phyloP scores from a whole-genome alignment of 352 stramenopile genomes.

The Phytophthora chlamydospora region DNA sequence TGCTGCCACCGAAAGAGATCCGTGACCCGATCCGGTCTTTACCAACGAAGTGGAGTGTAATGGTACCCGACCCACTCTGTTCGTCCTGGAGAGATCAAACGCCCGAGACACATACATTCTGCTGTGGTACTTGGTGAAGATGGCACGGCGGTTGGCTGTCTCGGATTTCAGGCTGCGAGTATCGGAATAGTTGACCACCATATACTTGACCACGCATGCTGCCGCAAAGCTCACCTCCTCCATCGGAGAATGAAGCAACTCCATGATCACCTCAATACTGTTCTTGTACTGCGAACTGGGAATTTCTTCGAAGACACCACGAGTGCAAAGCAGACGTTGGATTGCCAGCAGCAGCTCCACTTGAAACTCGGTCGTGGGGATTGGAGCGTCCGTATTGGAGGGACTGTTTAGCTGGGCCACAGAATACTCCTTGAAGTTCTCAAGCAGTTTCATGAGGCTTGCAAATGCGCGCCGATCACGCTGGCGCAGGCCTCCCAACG shows the following conservation, averaged over 20 bases:
- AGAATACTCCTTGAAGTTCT: constrained; percentile 87
- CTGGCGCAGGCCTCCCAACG: constrained; percentile 71
- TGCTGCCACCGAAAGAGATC: constrained; percentile 26
- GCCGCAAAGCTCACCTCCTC: constrained; percentile 88
- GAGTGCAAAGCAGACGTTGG: constrained; percentile 82
- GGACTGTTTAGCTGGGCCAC: constrained; percentile 83
- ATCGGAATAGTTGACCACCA: constrained; percentile 92
- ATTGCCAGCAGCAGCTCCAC: constrained; percentile 80
- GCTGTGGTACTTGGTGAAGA: constrained; percentile 87
- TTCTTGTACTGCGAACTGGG: constrained; percentile 88
- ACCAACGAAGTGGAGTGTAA: constrained; percentile 35
- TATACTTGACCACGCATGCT: constrained; percentile 86
- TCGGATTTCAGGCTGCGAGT: constrained; percentile 87
- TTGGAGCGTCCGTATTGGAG: constrained; percentile 80
- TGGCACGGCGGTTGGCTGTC: constrained; percentile 78
- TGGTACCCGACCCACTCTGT: constrained; percentile 61
- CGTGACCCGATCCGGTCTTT: constrained; percentile 32
- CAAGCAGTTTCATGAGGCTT: constrained; percentile 83
- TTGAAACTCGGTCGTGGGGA: constrained; percentile 84
- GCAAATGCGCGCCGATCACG: constrained; percentile 79
- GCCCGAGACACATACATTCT: constrained; percentile 82
- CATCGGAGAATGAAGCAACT: constrained; percentile 84
- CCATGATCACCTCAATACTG: constrained; percentile 87
- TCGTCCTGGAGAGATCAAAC: constrained; percentile 81
- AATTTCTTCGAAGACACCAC: constrained; percentile 86